These are phyloP conservation scores for Arthromyces matolae DNA, from an alignment of 768 basidiomycete genomes.

Conservation along the genomic window DNA sequence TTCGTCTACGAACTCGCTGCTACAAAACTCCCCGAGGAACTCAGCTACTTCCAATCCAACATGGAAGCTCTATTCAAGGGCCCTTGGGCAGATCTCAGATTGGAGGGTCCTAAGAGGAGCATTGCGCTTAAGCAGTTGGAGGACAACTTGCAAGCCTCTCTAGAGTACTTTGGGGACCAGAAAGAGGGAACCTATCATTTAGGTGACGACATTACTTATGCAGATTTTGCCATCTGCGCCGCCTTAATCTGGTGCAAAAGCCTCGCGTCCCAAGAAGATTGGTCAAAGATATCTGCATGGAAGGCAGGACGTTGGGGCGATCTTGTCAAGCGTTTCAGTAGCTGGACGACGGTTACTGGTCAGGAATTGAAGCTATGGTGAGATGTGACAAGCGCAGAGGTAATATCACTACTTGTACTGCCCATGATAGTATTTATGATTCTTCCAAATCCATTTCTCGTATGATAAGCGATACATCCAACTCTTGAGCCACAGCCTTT, in stretches of 20 bases:
- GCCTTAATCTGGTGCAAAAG: slow-evolving; percentile 20
- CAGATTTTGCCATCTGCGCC: slow-evolving; percentile 26
- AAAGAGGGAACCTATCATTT: slow-evolving; percentile 16
- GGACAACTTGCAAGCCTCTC: slow-evolving; percentile 12
- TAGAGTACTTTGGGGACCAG: slow-evolving; percentile 12
- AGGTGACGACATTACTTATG: slow-evolving; percentile 18
- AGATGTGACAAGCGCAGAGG: no score
- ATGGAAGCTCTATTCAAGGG: slow-evolving; percentile 19
- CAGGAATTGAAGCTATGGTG: no score
- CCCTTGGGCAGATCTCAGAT: slow-evolving; percentile 19
- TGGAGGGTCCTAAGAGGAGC: slow-evolving; percentile 21
- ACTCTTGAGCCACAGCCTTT: slow-evolving; percentile 26
- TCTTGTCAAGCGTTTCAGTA: slow-evolving; percentile 17
- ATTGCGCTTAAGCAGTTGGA: slow-evolving; percentile 21
- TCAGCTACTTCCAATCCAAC: slow-evolving; percentile 10
- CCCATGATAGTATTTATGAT: background rate
- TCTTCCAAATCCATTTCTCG: background rate
- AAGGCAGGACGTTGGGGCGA: slow-evolving; percentile 25
- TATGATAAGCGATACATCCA: background rate
- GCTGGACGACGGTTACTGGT: no score
- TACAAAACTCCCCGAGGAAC: slow-evolving; percentile 22
- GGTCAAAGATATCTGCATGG: slow-evolving; percentile 22
- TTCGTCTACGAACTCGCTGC: slow-evolving; percentile 19
- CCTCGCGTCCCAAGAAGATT: slow-evolving; percentile 25
- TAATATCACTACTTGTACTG: background rate